phyloP scores from a whole-genome alignment of 805 yeast species.

The Groenewaldozyma salmanticensis region DNA sequence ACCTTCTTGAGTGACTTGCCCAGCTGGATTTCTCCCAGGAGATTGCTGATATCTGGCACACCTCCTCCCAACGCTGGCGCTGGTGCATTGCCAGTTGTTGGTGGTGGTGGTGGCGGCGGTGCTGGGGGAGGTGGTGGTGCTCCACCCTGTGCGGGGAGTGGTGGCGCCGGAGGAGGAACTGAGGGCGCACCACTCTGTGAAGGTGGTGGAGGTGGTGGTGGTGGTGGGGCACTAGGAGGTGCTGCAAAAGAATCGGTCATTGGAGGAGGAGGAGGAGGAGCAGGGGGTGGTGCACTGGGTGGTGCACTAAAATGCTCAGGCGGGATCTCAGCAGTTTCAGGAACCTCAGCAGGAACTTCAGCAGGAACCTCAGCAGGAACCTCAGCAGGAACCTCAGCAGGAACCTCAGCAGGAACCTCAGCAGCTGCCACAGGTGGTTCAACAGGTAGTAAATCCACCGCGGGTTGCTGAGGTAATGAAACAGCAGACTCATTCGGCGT shows the following conservation, averaged over 20 bases:
- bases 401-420: conserved; percentile 6
- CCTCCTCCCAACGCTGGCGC: conserved; percentile 27
- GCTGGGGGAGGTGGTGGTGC: conserved; percentile 36
- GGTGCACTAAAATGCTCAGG: conserved; percentile 3
- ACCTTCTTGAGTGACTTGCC: conserved; percentile 26
- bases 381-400: conserved; percentile 5
- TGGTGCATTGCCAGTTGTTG: conserved; percentile 27
- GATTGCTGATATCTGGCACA: conserved; percentile 22
- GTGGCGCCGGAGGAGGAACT: conserved; percentile 27
- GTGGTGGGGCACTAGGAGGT: conserved; percentile 28
- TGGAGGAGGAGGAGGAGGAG: conserved; percentile 29
- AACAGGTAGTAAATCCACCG: neutral
- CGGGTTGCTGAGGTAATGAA: neutral
- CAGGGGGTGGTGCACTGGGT: conserved; percentile 15
- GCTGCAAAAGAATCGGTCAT: conserved; percentile 29
- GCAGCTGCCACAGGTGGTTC: conserved; percentile 3
- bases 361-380: conserved; percentile 5
- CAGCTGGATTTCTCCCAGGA: conserved; percentile 28
- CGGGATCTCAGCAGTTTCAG: conserved; percentile 1
- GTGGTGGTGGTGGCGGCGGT: conserved; percentile 29
- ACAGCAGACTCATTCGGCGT: neutral
- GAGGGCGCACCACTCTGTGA: conserved; percentile 12
- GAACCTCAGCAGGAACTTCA: conserved; percentile 1
- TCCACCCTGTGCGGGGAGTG: conserved; percentile 24
- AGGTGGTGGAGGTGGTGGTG: conserved; percentile 27